Conservation (phyloP, 129 eudicot genomes). For the Dittrichia graveolens region DNA sequence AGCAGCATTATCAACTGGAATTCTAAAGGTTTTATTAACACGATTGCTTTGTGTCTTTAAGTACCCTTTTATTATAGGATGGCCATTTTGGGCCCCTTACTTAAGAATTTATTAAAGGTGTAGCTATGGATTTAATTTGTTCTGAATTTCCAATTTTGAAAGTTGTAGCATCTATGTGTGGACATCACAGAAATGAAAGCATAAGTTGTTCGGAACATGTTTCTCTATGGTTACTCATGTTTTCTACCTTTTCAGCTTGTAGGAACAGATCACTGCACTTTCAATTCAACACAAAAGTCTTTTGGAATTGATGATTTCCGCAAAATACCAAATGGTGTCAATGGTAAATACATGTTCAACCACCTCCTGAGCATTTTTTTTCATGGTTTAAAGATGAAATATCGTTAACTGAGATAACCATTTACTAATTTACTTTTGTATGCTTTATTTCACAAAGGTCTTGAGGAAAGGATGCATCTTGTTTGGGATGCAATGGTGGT, state of each 20-base stretch:
- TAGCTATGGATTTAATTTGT: neutral
- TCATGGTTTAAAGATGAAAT: neutral
- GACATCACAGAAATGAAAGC: neutral
- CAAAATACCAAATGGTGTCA: slow-evolving; percentile 96
- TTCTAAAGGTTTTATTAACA: slow-evolving; percentile 67
- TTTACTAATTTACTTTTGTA: slow-evolving; percentile 3
- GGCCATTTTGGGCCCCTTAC: neutral
- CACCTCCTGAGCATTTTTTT: slow-evolving; percentile 3
- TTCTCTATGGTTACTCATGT: slow-evolving; percentile 15
- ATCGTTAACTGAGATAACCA: neutral
- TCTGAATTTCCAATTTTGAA: neutral
- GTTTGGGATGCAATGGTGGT: slow-evolving; percentile 99
- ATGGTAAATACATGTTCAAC: slow-evolving; percentile 51
- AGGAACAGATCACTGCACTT: slow-evolving; percentile 97
- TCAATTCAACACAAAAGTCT: slow-evolving; percentile 84
- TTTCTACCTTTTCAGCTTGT: slow-evolving; percentile 74
- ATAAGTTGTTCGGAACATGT: neutral
- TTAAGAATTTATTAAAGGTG: neutral
- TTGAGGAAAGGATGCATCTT: slow-evolving; percentile 98
- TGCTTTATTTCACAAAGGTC: slow-evolving; percentile 46
- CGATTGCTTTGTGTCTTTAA: neutral
- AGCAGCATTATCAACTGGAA: slow-evolving; percentile 85
- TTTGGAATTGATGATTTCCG: slow-evolving; percentile 90
- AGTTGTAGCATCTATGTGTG: too few relatives aligned
- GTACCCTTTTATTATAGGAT: slow-evolving; percentile 8